phyloP scores from a whole-genome alignment of 805 yeast genomes.

The Maudiozyma saulgeensis region DNA sequence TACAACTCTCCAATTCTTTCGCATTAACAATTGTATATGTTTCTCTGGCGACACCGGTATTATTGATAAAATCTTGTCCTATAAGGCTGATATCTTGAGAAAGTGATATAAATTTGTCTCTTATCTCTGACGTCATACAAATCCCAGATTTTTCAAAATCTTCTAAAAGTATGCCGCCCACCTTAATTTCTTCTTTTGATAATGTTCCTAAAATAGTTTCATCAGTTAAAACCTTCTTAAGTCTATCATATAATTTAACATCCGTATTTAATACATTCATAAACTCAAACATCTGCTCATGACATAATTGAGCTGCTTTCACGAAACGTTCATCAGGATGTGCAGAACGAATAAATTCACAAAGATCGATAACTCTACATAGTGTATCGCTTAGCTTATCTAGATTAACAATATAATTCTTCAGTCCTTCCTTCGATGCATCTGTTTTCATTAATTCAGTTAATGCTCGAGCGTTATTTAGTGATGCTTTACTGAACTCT shows the following conservation, averaged over 20 bases:
- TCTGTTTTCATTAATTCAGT: conserved; percentile 47
- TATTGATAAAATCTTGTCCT: conserved; percentile 61
- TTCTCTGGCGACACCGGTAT: conserved; percentile 13
- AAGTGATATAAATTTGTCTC: conserved; percentile 62
- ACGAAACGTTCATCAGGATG: conserved; percentile 71
- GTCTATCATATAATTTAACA: conserved; percentile 52
- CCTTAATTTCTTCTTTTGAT: conserved; percentile 68
- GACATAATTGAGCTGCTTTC: conserved; percentile 76
- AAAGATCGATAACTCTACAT: conserved; percentile 87
- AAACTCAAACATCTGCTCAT: conserved; percentile 80
- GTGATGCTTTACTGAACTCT: conserved; percentile 55
- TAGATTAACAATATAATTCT: conserved; percentile 49
- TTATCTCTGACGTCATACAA: conserved; percentile 55
- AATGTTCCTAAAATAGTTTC: conserved; percentile 29
- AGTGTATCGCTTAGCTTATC: conserved; percentile 81
- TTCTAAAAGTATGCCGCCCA: conserved; percentile 66
- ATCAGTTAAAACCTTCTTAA: conserved; percentile 45
- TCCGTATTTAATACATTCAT: conserved; percentile 90
- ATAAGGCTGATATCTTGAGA: conserved; percentile 72
- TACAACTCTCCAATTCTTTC: conserved; percentile 14
- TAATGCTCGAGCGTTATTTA: conserved; percentile 54
- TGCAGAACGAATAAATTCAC: conserved; percentile 81
- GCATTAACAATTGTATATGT: conserved; percentile 18
- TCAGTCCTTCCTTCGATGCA: conserved; percentile 35
- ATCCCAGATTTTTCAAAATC: conserved; percentile 91